phyloP scores from a whole-genome alignment of 805 yeast species.

The Kodamaea laetipori region DNA sequence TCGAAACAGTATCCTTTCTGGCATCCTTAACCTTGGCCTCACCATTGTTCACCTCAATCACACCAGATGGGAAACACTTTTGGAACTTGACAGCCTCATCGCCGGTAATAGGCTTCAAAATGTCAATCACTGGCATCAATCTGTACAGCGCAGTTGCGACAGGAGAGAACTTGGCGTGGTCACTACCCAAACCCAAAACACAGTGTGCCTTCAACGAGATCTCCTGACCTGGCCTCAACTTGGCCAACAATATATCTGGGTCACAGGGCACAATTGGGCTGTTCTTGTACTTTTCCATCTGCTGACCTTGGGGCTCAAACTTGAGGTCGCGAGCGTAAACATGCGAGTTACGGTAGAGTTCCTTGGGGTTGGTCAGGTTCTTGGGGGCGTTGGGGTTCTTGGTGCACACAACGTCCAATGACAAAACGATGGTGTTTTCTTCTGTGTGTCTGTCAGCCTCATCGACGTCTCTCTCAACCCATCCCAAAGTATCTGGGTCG shows the following conservation, averaged over 20 bases:
- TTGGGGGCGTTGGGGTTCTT: conserved; percentile 82
- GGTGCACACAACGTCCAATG: conserved; percentile 80
- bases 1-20: conserved; percentile 92
- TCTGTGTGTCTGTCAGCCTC: conserved; percentile 74
- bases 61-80: conserved; percentile 92
- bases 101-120: conserved; percentile 72
- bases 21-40: conserved; percentile 85
- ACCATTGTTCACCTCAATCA: conserved; percentile 70
- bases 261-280: conserved; percentile 75
- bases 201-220: conserved; percentile 89
- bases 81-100: conserved; percentile 76
- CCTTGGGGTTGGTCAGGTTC: conserved; percentile 77
- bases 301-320: conserved; percentile 91
- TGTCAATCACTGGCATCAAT: conserved; percentile 83
- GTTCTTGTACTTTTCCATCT: conserved; percentile 66
- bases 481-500: conserved; percentile 83
- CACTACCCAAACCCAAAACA: conserved; percentile 86
- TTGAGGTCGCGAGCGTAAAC: conserved; percentile 88
- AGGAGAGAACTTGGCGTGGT: conserved; percentile 97
- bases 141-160: conserved; percentile 96
- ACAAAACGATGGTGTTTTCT: conserved; percentile 83
- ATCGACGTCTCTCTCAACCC: conserved; percentile 72
- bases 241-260: conserved; percentile 88
- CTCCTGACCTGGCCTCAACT: conserved; percentile 96
- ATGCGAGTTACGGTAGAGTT: conserved; percentile 77